Conservation (phyloP, 2,329 filamentous ascomycete species). For the Alternaria panax region DNA sequence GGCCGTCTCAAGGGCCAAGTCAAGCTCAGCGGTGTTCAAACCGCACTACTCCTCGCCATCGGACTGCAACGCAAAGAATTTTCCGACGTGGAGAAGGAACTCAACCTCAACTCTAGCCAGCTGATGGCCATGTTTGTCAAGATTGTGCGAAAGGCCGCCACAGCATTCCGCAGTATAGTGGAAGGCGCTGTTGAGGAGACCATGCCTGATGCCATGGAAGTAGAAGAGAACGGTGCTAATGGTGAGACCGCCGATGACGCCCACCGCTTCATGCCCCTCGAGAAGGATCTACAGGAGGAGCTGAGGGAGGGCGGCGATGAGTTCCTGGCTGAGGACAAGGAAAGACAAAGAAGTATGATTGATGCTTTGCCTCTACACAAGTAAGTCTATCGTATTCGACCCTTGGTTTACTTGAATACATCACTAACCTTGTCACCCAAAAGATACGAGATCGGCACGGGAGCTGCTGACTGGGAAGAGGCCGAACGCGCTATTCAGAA, state of each 20-base stretch:
- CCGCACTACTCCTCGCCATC: slow-evolving; percentile 82
- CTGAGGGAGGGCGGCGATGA: slow-evolving; percentile 83
- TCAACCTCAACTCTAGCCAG: slow-evolving; percentile 77
- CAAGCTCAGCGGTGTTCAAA: slow-evolving; percentile 81
- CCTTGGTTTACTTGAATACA: background rate
- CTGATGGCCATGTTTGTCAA: slow-evolving; percentile 97
- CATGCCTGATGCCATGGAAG: slow-evolving; percentile 56
- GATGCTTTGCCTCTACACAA: slow-evolving; percentile 88
- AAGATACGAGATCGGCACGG: slow-evolving; percentile 58
- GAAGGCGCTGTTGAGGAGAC: slow-evolving; percentile 67
- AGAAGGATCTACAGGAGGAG: slow-evolving; percentile 77
- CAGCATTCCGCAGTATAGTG: slow-evolving; percentile 77
- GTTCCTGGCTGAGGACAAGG: slow-evolving; percentile 69
- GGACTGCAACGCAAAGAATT: slow-evolving; percentile 91
- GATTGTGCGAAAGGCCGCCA: slow-evolving; percentile 85
- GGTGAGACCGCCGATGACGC: slow-evolving; percentile 65
- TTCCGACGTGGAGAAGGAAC: slow-evolving; percentile 79
- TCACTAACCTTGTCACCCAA: slow-evolving; percentile 4
- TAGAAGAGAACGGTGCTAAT: slow-evolving; percentile 58
- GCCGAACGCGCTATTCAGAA: slow-evolving; percentile 75
- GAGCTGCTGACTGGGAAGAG: slow-evolving; percentile 62
- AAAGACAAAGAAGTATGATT: slow-evolving; percentile 87
- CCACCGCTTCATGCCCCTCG: slow-evolving; percentile 72
- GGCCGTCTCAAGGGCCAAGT: slow-evolving; percentile 73
- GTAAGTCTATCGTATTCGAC: slow-evolving; percentile 59